phyloP scores from a whole-genome alignment of 495 filamentous ascomycete species.

The Xylaria intraflava region DNA sequence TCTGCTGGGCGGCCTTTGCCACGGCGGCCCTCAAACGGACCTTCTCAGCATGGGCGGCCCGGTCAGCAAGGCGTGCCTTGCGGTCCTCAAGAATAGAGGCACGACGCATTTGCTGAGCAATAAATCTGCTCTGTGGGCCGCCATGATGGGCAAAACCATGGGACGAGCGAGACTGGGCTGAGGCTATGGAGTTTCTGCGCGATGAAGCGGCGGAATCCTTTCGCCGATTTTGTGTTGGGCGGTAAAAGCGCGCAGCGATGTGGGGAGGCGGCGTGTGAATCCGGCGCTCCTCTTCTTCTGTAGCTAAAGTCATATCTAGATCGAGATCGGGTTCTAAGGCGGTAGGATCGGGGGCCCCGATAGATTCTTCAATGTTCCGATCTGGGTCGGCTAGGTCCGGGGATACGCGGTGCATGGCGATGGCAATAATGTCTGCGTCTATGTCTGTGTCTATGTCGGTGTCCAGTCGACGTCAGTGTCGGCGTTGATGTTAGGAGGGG shows the following conservation, averaged over 20 bases:
- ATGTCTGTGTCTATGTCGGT: neutral
- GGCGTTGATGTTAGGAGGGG: conserved; percentile 9
- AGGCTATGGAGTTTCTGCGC: conserved; percentile 83
- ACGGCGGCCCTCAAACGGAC: conserved; percentile 87
- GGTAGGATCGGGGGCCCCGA: conserved; percentile 29
- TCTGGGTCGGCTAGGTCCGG: conserved; percentile 38
- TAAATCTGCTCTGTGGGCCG: conserved; percentile 67
- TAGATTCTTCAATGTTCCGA: conserved; percentile 40
- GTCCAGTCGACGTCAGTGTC: neutral
- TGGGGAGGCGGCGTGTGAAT: conserved; percentile 66
- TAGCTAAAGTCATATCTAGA: conserved; percentile 27
- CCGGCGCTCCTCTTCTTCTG: conserved; percentile 35
- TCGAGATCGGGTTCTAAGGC: conserved; percentile 28
- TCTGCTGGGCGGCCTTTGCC: conserved; percentile 66
- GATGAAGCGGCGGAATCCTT: conserved; percentile 82
- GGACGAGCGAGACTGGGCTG: conserved; percentile 62
- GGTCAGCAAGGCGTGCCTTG: conserved; percentile 86
- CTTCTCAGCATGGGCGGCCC: conserved; percentile 92
- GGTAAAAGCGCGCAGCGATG: conserved; percentile 81
- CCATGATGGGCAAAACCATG: conserved; percentile 55
- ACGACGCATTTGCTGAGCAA: conserved; percentile 85
- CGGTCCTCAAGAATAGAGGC: conserved; percentile 88
- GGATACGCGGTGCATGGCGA: conserved; percentile 39
- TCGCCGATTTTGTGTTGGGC: conserved; percentile 60
- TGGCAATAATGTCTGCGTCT: conserved; percentile 5